Evolutionary conservation across 768 basidiomycete genomes (phyloP), one percentile per base, ranked within the genome.

Genomic region (Boletus subparvulus): DNA sequence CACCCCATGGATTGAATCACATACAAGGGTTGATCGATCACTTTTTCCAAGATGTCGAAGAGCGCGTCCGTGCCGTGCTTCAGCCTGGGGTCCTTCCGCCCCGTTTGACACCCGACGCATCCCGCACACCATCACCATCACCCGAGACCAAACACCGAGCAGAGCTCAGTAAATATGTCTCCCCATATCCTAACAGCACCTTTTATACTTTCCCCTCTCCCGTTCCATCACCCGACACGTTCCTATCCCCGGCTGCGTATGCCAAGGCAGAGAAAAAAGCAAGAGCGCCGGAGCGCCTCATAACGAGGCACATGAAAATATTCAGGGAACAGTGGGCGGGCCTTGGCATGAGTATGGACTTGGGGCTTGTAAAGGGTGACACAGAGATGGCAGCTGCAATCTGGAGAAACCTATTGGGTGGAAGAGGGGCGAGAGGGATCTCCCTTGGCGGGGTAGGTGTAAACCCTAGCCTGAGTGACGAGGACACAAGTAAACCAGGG

Each of bases 1-100:
- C 75, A 14, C 79, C 82, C 2, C 79, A 88, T 51, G 90, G 89
- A 24, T 75, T 75, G 61, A 69, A 81, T 57, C 90, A 89, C 74
- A 80, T 88, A 61, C 90, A 95, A 73, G 90, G 80, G 8, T 78
- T 98, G 57, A 80, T 97, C 60, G 94, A 96, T 71, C 94, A 97
- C 75, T 97, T 95, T 76, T 98, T 98, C 78, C 77, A 93, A 61
- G 92, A 98, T 69, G 83, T 92, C 59, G 96, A 98, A 68, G 89
- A 91, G 67, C 88, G 94, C 53, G 85, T 98, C 47, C 87, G 94
- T 19, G 75, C 82, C 6, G 87, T 94, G 30, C 83, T 93, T 42
- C 87, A 88, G 50, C 86, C 88, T 6, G 78, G 72, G 16, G 42
- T 67, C 14, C 49, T 72, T 24, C 72, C 65, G 1, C 60, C 70